Conservation (phyloP, 352 stramenopile species). For the Globisporangium recalcitrans region DNA sequence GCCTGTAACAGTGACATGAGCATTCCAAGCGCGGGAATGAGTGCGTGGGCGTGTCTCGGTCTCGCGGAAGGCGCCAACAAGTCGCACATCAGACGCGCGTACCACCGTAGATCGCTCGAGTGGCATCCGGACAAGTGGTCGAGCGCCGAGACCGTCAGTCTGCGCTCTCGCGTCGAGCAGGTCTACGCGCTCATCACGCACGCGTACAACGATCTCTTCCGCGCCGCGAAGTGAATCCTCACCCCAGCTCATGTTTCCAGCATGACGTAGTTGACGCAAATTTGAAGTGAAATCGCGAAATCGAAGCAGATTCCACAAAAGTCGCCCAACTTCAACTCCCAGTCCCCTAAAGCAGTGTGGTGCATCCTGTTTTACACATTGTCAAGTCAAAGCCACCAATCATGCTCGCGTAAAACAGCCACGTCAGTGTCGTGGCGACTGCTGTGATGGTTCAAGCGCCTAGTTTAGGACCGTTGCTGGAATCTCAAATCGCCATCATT, state of each 20-base stretch:
- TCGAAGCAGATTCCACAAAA: background rate
- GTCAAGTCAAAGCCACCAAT: conserved; percentile 1
- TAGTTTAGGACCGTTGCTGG: conserved; percentile 10
- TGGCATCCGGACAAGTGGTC: conserved; percentile 76
- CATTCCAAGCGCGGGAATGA: conserved; percentile 42
- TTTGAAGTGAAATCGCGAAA: background rate
- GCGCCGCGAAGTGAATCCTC: too few relatives aligned
- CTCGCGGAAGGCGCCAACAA: conserved; percentile 37
- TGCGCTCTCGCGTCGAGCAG: conserved; percentile 25
- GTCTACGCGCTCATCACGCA: conserved; percentile 42
- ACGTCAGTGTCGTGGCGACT: conserved; percentile 10
- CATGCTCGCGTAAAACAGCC: background rate
- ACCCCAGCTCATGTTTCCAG: too few relatives aligned
- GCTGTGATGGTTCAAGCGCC: conserved; percentile 3
- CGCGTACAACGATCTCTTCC: conserved; percentile 42
- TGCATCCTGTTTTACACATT: background rate
- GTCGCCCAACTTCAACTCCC: background rate
- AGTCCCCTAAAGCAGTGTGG: conserved; percentile 5
- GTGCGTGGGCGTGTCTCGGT: conserved; percentile 35
- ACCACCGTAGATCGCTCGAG: conserved; percentile 54
- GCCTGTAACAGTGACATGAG: conserved; percentile 24
- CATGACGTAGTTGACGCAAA: background rate
- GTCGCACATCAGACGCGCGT: conserved; percentile 43
- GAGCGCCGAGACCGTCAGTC: conserved; percentile 16
- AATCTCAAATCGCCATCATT: conserved; percentile 13